phyloP scores from a whole-genome alignment of 2,329 filamentous ascomycete species.

The Exophiala sp. region DNA sequence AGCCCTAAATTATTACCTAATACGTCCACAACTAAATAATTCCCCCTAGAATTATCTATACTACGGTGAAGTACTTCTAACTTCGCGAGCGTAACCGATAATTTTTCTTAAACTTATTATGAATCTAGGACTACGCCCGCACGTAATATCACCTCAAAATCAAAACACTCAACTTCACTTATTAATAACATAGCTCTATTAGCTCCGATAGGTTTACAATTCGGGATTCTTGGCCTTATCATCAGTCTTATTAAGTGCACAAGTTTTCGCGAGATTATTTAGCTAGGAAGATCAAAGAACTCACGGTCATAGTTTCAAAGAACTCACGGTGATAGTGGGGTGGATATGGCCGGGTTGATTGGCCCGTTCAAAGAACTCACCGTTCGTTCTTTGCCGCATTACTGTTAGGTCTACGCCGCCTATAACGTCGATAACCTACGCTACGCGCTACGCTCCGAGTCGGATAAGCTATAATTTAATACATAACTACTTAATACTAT shows the following conservation, averaged over 20 bases:
- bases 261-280: not conserved
- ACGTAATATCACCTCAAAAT: not conserved
- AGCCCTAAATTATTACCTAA: no score
- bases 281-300: not conserved
- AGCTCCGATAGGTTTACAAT: not conserved
- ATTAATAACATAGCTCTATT: not conserved
- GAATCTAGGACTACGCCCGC: no score
- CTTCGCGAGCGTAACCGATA: no score
- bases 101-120: no score
- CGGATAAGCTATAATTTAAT: no score
- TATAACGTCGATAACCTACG: no score
- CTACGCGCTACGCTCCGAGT: no score
- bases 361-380: not conserved
- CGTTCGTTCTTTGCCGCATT: not conserved
- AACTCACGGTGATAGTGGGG: not conserved
- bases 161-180: not conserved
- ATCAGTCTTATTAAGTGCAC: not conserved
- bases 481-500: conserved; percentile 8
- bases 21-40: no score
- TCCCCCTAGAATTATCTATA: no score
- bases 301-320: not conserved
- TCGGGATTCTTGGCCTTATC: not conserved
- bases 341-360: not conserved
- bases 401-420: not conserved
- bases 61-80: no score